Conservation (phyloP, 345 rosid species). For the Anastatica hierochuntica region DNA sequence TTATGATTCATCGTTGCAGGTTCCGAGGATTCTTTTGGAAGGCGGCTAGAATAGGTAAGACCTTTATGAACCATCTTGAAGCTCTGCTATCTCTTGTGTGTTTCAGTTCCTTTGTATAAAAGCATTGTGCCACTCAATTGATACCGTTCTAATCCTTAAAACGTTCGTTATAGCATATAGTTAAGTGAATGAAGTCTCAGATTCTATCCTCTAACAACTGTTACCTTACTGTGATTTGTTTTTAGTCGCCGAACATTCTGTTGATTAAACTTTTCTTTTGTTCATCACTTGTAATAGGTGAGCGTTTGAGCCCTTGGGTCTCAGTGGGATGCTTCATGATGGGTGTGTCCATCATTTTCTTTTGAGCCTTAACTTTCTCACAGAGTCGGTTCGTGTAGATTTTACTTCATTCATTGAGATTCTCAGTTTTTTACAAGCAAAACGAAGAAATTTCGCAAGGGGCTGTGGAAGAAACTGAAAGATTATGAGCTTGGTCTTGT, state of each 20-base stretch:
- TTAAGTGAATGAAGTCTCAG: not conserved
- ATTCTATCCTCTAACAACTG: not conserved
- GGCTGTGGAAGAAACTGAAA: too few relatives aligned
- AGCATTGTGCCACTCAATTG: not conserved
- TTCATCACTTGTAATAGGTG: constrained; percentile 41
- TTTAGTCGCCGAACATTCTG: too few relatives aligned
- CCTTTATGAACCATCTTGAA: too few relatives aligned
- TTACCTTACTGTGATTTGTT: too few relatives aligned
- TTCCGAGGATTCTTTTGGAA: constrained; percentile 97
- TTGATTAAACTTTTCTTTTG: too few relatives aligned
- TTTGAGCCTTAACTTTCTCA: too few relatives aligned
- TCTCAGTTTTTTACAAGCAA: too few relatives aligned
- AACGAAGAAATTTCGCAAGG: too few relatives aligned
- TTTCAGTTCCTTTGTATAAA: not conserved
- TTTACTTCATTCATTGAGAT: constrained; percentile 10
- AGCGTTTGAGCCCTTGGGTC: constrained; percentile 94
- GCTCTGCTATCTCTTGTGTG: not conserved
- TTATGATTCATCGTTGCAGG: constrained; percentile 28
- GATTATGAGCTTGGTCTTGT: too few relatives aligned
- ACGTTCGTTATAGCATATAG: too few relatives aligned
- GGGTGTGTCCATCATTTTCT: constrained; percentile 82
- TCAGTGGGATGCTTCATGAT: constrained; percentile 79
- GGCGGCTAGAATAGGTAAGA: constrained; percentile 94
- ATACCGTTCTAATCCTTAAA: too few relatives aligned
- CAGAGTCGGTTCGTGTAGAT: constrained; percentile 8